Evolutionary conservation across 805 yeast genomes (phyloP).

Genomic region (Candida silvatica): DNA sequence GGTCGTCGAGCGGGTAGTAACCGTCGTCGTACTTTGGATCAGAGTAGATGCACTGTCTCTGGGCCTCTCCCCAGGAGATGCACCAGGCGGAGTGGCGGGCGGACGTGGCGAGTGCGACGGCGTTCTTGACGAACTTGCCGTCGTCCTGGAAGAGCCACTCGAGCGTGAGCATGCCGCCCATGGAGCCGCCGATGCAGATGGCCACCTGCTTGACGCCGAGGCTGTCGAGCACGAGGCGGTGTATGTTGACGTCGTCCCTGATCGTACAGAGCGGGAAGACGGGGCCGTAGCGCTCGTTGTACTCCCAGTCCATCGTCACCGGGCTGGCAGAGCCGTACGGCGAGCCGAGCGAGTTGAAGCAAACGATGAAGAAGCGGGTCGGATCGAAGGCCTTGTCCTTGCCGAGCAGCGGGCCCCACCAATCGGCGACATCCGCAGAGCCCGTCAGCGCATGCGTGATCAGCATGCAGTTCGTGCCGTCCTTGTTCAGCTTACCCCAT

Average conservation of each 20-base stretch:
- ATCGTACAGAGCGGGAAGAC: constrained; percentile 90
- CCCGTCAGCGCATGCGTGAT: constrained; percentile 96
- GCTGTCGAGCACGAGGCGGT: constrained; percentile 66
- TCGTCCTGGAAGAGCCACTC: constrained; percentile 64
- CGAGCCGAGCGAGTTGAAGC: constrained; percentile 89
- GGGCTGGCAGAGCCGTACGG: constrained; percentile 97
- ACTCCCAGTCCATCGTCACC: constrained; percentile 66
- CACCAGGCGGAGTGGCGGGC: constrained; percentile 98
- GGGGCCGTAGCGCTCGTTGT: constrained; percentile 80
- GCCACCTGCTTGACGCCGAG: constrained; percentile 77
- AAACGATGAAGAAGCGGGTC: constrained; percentile 72
- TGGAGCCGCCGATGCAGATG: constrained; percentile 89
- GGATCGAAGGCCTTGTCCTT: constrained; percentile 87
- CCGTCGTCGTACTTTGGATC: constrained; percentile 94
- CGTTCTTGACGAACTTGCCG: constrained; percentile 60
- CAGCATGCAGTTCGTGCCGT: constrained; percentile 70
- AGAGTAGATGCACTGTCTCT: constrained; percentile 89
- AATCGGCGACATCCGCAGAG: constrained; percentile 87
- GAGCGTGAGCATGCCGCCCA: constrained; percentile 96
- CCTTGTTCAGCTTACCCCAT: constrained; percentile 79
- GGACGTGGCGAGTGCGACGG: constrained; percentile 85
- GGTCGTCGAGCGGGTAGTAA: constrained; percentile 67
- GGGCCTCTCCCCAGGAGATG: constrained; percentile 98
- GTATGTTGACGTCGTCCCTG: constrained; percentile 85
- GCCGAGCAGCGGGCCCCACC: constrained; percentile 98